Evolutionary conservation across 305 asterid genomes (phyloP).

Genomic region (Solanum hybrid): DNA sequence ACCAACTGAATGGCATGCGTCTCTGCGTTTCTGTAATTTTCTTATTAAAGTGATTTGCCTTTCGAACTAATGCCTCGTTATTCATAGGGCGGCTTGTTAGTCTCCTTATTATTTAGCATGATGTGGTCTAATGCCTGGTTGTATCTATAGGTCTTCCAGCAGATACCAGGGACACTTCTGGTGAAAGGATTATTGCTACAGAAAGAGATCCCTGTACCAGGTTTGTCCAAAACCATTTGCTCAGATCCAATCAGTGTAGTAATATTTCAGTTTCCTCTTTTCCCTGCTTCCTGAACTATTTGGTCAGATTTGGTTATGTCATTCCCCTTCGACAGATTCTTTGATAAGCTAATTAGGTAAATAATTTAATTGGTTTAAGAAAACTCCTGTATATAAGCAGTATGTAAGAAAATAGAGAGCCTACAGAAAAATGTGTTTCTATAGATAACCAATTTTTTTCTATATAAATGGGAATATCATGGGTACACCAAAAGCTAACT

Average conservation of each 20-base stretch:
- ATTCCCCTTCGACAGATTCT: neutral
- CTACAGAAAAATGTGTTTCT: neutral
- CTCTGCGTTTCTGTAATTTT: conserved; percentile 57
- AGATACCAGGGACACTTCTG: conserved; percentile 74
- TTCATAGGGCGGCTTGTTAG: neutral
- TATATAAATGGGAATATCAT: neutral
- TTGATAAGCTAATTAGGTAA: neutral
- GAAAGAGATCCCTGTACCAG: conserved; percentile 41
- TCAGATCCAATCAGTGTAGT: neutral
- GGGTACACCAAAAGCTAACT: neutral
- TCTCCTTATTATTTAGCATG: neutral
- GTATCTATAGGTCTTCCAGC: conserved; percentile 66
- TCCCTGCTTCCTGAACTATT: neutral
- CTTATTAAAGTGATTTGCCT: neutral
- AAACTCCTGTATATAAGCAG: neutral
- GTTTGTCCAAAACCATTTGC: conserved; percentile 19
- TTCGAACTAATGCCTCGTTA: neutral
- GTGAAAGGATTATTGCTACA: conserved; percentile 54
- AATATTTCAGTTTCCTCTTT: neutral
- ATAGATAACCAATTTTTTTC: neutral
- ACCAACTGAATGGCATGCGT: conserved; percentile 23
- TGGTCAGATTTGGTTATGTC: neutral
- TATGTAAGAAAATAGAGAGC: neutral
- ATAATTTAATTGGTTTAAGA: neutral
- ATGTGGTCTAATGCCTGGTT: neutral